phyloP scores from a whole-genome alignment of 1,284 basidiomycete genomes.

The Ustilago hordei region DNA sequence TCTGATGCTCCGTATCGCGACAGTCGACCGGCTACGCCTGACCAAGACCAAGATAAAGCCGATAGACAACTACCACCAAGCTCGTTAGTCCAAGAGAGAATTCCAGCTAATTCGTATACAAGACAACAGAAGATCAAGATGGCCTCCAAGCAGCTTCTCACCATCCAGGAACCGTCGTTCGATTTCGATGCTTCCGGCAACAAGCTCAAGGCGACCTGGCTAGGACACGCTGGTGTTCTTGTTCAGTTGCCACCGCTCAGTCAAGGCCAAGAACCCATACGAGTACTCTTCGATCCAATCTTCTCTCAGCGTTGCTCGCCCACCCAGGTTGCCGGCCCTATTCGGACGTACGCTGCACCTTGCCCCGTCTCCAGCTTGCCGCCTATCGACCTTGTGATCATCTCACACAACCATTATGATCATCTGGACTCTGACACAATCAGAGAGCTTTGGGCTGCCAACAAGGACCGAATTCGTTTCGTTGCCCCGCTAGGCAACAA shows the following conservation, averaged over 20 bases:
- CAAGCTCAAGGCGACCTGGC: conserved; percentile 59
- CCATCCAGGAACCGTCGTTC: conserved; percentile 42
- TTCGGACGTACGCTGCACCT: conserved; percentile 57
- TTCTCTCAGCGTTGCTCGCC: conserved; percentile 67
- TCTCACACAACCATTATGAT: conserved; percentile 69
- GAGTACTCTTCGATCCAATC: conserved; percentile 66
- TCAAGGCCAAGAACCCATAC: conserved; percentile 26
- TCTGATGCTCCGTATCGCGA: conserved; percentile 20
- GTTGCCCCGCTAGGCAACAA: conserved; percentile 65
- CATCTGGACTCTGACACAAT: conserved; percentile 65
- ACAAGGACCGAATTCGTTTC: conserved; percentile 52
- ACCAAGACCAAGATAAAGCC: conserved; percentile 3
- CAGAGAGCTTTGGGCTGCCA: conserved; percentile 51
- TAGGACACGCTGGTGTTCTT: conserved; percentile 65
- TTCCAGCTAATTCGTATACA: conserved; percentile 20
- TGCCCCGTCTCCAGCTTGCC: conserved; percentile 59
- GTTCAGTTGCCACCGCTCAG: conserved; percentile 52
- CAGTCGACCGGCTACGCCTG: conserved; percentile 24
- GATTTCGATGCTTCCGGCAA: conserved; percentile 12
- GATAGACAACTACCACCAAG: conserved; percentile 1
- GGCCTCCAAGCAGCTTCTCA: conserved; percentile 34
- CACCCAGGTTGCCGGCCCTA: conserved; percentile 58
- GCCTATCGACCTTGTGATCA: conserved; percentile 61
- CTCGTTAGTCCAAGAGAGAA: conserved; percentile 5
- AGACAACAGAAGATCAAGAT: conserved; percentile 32